These are phyloP conservation scores for Aureobasidium subglaciale DNA, from an alignment of 2,329 filamentous ascomycete genomes.

Conservation along the genomic window DNA sequence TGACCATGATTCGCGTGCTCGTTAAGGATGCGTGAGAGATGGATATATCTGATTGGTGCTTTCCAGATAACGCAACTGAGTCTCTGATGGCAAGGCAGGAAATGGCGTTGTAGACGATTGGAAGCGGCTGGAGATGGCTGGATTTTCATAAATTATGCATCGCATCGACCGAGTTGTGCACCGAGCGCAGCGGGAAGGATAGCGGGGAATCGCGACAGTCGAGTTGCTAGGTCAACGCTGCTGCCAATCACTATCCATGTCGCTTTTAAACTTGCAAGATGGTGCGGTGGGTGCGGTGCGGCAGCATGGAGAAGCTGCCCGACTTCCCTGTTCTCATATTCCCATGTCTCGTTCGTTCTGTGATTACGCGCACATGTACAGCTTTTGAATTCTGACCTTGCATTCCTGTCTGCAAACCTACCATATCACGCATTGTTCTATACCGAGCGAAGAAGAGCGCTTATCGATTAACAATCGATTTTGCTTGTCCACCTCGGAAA, in stretches of 20 bases:
- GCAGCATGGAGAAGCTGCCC: slow-evolving; percentile 10
- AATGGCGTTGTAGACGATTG: background rate
- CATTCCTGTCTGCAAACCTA: background rate
- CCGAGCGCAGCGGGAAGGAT: background rate
- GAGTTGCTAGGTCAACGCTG: slow-evolving; percentile 9
- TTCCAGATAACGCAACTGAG: background rate
- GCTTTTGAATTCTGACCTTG: background rate
- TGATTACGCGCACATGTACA: slow-evolving; percentile 3
- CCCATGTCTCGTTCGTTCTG: background rate
- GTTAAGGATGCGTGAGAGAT: background rate
- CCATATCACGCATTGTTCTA: background rate
- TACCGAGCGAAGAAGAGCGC: background rate
- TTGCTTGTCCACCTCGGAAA: background rate
- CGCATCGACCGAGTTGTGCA: background rate
- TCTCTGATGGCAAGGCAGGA: background rate
- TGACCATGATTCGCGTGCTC: background rate
- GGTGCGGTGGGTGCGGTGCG: too few species aligned
- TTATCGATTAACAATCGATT: slow-evolving; percentile 12
- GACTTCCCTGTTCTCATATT: background rate
- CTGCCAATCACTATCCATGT: slow-evolving; percentile 11
- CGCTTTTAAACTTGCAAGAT: background rate
- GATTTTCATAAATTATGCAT: background rate
- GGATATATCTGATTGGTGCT: background rate
- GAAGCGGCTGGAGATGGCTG: background rate
- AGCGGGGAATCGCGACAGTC: background rate